phyloP scores from a whole-genome alignment of 768 basidiomycete genomes.

The Tricholoma saponaceum region DNA sequence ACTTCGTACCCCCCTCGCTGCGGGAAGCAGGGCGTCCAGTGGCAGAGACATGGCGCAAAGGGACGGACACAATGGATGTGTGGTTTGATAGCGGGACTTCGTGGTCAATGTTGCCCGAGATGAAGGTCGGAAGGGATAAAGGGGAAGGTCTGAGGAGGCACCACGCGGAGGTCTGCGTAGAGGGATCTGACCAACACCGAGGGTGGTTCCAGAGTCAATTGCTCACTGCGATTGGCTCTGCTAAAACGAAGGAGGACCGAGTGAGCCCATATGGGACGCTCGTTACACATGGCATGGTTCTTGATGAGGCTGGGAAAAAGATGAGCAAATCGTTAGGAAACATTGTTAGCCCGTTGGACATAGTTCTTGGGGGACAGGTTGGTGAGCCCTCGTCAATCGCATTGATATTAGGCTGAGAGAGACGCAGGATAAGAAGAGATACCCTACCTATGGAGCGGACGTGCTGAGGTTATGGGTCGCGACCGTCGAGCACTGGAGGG shows the following conservation, averaged over 20 bases:
- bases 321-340: constrained; percentile 99
- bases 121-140: constrained; percentile 27
- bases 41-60: constrained; percentile 61
- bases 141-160: constrained; percentile 26
- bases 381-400: constrained; percentile 14
- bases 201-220: constrained; percentile 99
- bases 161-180: constrained; percentile 83
- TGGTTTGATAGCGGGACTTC: constrained; percentile 98
- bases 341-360: constrained; percentile 76
- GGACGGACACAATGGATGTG: constrained; percentile 96
- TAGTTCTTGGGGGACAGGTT: constrained; percentile 78
- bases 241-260: constrained; percentile 26
- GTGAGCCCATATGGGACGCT: constrained; percentile 65
- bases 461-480: constrained; percentile 89
- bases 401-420: not conserved
- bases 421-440: constrained; percentile 56
- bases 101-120: constrained; percentile 71
- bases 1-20: constrained; percentile 71
- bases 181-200: constrained; percentile 96
- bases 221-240: constrained; percentile 69
- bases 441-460: constrained; percentile 84
- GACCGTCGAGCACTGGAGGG: constrained; percentile 83
- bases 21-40: constrained; percentile 36
- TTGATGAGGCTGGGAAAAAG: constrained; percentile 85
- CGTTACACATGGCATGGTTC: constrained; percentile 96